Evolutionary conservation across 768 basidiomycete genomes (phyloP).

Genomic region (Auricularia auricula-judae): DNA sequence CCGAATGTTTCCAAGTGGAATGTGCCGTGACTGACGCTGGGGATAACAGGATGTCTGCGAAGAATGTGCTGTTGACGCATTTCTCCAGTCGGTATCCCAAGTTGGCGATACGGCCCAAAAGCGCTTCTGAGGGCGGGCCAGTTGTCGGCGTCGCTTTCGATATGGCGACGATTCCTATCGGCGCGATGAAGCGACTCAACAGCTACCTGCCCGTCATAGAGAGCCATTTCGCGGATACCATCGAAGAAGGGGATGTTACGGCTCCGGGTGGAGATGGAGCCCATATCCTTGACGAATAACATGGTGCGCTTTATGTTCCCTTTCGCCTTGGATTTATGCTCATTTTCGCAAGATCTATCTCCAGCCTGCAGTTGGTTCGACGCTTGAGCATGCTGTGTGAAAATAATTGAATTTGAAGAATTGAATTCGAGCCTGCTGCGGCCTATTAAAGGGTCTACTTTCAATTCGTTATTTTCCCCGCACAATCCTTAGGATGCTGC

Average conservation of each 20-base stretch:
- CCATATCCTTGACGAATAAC: not conserved
- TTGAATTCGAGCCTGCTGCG: too few relatives aligned
- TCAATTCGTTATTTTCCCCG: too few relatives aligned
- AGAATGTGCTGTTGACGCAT: constrained; percentile 83
- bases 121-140: constrained; percentile 23
- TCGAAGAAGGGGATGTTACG: constrained; percentile 21
- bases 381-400: too few relatives aligned
- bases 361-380: too few relatives aligned
- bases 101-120: constrained; percentile 7
- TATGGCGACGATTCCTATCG: constrained; percentile 55
- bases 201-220: constrained; percentile 64
- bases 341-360: too few relatives aligned
- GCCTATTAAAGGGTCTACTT: too few relatives aligned
- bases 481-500: too few relatives aligned
- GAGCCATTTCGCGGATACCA: constrained; percentile 10
- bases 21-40: not conserved
- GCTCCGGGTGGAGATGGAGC: constrained; percentile 8
- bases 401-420: too few relatives aligned
- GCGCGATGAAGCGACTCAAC: constrained; percentile 80
- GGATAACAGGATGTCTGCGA: constrained; percentile 62
- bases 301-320: too few relatives aligned
- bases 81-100: constrained; percentile 93
- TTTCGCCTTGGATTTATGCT: too few relatives aligned
- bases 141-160: constrained; percentile 75
- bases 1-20: too few relatives aligned